Base-by-base conservation (phyloP, 2,329 filamentous ascomycete genomes). In the Byssothecium circinans region DNA sequence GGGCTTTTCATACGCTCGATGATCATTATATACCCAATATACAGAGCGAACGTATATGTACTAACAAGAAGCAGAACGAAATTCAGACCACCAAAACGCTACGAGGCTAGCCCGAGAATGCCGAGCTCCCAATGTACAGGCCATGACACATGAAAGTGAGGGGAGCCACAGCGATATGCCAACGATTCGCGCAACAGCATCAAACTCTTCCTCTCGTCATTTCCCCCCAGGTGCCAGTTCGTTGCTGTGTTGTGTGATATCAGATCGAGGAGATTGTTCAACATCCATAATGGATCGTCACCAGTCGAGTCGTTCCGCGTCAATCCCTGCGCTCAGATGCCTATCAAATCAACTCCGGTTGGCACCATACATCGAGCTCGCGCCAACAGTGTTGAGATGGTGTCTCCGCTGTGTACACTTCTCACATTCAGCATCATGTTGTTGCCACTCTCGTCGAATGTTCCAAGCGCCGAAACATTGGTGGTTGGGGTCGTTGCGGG, bases 401-500 rank as follows among this genome's bases (percentile, higher is more conserved):
- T 44, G 49, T n/a, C 43, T 39, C n/a, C 42, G 25, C 19, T 42
- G 47, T 33, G 38, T 34, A 33, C 56, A 59, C 1, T 43, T 33
- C 8, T 47, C 43, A 48, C 61, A 64, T 34, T 49, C 46, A 12
- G 23, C 70, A 11, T 79, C 74, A 4, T 67, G 70, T 23, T 77
- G 75, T 75, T 80, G 82, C 62, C 81, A 81, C 52, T 82, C 74
- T 19, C 82, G 79, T 53, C 68, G 74, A 50, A 88, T 76, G 32
- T 81, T 81, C 72, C 87, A 85, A 45, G 88, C 81, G 10, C 83
- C 78, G 54, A 81, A 81, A 68, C 88, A 91, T 58, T 83, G 77
- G 65, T 91, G 86, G 52, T 80, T 77, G 1, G 82, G 82, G 57
- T 89, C 84, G 64, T 88, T 89, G 49, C 88, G 84, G 5, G 87